Evolutionary conservation across 148 eudicot species (phyloP).

Genomic region (Rhododendron molle): DNA sequence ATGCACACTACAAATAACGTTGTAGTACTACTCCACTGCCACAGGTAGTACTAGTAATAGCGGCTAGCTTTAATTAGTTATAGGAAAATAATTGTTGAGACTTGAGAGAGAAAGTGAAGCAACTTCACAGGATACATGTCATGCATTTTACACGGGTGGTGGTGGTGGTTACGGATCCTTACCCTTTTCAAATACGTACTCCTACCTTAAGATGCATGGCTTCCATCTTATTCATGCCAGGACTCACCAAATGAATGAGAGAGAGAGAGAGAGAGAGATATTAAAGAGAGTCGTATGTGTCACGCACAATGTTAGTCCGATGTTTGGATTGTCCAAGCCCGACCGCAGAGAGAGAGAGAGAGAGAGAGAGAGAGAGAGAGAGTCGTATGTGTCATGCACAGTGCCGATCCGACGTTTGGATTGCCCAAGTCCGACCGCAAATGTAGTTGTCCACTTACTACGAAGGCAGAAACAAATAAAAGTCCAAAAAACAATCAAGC

Average conservation of each 20-base stretch:
- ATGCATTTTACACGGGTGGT: neutral
- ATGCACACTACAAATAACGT: neutral
- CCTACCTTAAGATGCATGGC: neutral
- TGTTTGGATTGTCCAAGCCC: too few relatives aligned
- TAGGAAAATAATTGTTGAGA: neutral
- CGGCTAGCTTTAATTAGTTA: neutral
- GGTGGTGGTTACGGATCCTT: neutral
- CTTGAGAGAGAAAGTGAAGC: neutral
- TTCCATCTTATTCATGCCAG: neutral
- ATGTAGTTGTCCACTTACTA: too few relatives aligned
- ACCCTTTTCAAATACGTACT: neutral
- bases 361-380: too few relatives aligned
- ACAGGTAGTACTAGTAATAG: neutral
- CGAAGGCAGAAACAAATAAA: too few relatives aligned
- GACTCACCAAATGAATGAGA: neutral
- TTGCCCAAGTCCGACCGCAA: too few relatives aligned
- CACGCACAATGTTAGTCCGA: too few relatives aligned
- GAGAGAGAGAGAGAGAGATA: neutral
- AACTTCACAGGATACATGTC: slow-evolving; percentile 4
- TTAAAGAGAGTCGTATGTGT: too few relatives aligned
- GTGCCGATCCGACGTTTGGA: too few relatives aligned
- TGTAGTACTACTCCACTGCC: neutral
- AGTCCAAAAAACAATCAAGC: too few relatives aligned
- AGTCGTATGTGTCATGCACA: too few relatives aligned
- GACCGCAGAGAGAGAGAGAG: too few relatives aligned